phyloP scores from a whole-genome alignment of 2,329 filamentous ascomycete species.

The Venturia nashicola region DNA sequence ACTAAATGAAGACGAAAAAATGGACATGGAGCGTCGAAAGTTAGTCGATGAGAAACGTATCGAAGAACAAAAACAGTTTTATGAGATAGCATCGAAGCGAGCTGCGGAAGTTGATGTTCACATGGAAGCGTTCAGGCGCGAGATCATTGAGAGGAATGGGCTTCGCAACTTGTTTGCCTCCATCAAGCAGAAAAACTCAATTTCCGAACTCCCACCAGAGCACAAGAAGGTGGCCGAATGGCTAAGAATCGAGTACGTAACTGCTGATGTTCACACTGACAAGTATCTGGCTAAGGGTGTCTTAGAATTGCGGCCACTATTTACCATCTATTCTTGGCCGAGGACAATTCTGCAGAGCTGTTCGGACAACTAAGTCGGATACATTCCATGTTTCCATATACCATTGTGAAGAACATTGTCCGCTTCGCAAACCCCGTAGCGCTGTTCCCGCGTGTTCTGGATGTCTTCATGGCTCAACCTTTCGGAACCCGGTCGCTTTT shows the following conservation, averaged over 20 bases:
- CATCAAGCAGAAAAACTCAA: slow-evolving; percentile 79
- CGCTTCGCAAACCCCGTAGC: slow-evolving; percentile 90
- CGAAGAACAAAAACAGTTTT: slow-evolving; percentile 87
- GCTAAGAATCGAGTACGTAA: slow-evolving; percentile 69
- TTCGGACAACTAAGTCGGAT: slow-evolving; percentile 92
- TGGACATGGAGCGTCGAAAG: slow-evolving; percentile 70
- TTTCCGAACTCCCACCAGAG: slow-evolving; percentile 80
- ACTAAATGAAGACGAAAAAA: slow-evolving; percentile 67
- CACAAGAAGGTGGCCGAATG: slow-evolving; percentile 98
- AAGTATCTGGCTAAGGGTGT: slow-evolving; percentile 11
- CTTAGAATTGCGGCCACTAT: slow-evolving; percentile 73
- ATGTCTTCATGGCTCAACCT: slow-evolving; percentile 90
- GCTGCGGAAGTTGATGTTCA: slow-evolving; percentile 92
- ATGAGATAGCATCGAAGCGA: slow-evolving; percentile 83
- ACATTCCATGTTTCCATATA: slow-evolving; percentile 88
- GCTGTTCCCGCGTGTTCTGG: slow-evolving; percentile 91
- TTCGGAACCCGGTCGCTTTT: slow-evolving; percentile 83
- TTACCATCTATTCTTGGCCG: slow-evolving; percentile 92
- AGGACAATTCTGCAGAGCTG: slow-evolving; percentile 93
- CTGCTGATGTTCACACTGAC: neutral
- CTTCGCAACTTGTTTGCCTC: slow-evolving; percentile 87
- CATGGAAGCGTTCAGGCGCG: slow-evolving; percentile 71
- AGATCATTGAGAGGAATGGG: slow-evolving; percentile 66
- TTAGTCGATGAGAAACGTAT: slow-evolving; percentile 76
- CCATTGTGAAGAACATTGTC: slow-evolving; percentile 90